Percentiles rank a stretch among this genome's conserved stretches.
These are phyloP conservation scores for Cyberlindnera bimundalis DNA, from an alignment of 805 yeast species.

Conservation along the genomic window DNA sequence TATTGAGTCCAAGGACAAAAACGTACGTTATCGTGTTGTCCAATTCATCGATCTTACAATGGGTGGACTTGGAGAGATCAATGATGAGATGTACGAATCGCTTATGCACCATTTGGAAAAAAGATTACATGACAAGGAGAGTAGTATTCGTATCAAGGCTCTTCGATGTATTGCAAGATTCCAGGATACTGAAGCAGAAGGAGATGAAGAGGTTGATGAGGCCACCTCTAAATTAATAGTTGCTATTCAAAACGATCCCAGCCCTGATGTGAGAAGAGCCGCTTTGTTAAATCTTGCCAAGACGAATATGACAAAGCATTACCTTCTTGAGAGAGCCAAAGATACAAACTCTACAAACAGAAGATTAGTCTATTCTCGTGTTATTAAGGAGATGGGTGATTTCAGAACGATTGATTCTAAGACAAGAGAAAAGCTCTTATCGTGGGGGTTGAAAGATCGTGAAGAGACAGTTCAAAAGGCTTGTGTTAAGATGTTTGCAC, in stretches of 20 bases:
- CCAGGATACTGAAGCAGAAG: constrained; percentile 45
- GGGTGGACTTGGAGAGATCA: constrained; percentile 70
- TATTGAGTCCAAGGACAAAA: constrained; percentile 67
- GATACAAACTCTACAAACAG: constrained; percentile 74
- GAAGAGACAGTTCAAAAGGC: constrained; percentile 71
- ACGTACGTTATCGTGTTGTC: constrained; percentile 75
- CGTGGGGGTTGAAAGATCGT: constrained; percentile 87
- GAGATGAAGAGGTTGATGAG: constrained; percentile 37
- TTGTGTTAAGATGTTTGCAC: constrained; percentile 64
- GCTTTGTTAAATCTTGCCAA: constrained; percentile 70
- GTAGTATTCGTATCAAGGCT: constrained; percentile 79
- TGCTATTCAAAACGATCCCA: constrained; percentile 72
- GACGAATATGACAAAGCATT: constrained; percentile 48
- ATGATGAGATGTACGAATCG: constrained; percentile 63
- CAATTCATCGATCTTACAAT: constrained; percentile 72
- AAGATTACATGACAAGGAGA: constrained; percentile 72
- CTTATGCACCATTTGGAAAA: constrained; percentile 57
- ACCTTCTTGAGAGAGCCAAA: constrained; percentile 74
- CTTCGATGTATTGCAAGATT: constrained; percentile 74
- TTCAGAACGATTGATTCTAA: constrained; percentile 50
- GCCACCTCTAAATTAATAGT: constrained; percentile 45
- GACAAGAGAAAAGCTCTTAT: constrained; percentile 62
- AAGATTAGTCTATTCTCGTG: constrained; percentile 64
- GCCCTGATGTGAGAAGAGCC: constrained; percentile 86
- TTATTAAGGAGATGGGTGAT: constrained; percentile 65